Conservation (phyloP, 2,329 filamentous ascomycete genomes). For the Aspergillus amoenus region DNA sequence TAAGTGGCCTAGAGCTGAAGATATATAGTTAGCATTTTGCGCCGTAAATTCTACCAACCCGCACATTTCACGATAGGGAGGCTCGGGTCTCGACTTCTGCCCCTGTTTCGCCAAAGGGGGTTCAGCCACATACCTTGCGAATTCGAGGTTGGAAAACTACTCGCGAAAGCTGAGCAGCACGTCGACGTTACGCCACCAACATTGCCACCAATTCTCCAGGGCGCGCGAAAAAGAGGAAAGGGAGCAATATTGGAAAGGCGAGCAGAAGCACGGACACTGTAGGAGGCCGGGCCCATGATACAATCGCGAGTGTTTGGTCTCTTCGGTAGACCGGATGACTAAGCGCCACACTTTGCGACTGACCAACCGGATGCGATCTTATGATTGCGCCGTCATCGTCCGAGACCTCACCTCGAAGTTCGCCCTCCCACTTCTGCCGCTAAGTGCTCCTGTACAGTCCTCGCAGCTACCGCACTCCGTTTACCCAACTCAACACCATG, state of each 20-base stretch:
- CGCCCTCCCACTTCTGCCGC: slow-evolving; percentile 26
- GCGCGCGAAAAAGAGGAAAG: slow-evolving; percentile 6
- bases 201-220: background rate
- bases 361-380: slow-evolving; percentile 27
- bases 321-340: slow-evolving; percentile 16
- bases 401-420: slow-evolving; percentile 26
- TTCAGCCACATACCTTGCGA: slow-evolving; percentile 16
- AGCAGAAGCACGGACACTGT: slow-evolving; percentile 1
- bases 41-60: slow-evolving; percentile 1
- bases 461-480: slow-evolving; percentile 18
- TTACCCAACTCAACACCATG: slow-evolving; percentile 29
- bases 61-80: slow-evolving; percentile 1
- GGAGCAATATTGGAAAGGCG: background rate
- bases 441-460: slow-evolving; percentile 15
- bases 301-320: background rate
- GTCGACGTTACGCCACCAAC: slow-evolving; percentile 5
- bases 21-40: slow-evolving; percentile 11
- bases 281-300: background rate
- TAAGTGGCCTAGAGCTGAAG: slow-evolving; percentile 15
- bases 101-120: slow-evolving; percentile 6
- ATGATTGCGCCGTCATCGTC: slow-evolving; percentile 33
- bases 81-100: background rate
- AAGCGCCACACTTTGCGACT: slow-evolving; percentile 13
- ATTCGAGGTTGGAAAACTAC: background rate
- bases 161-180: background rate